Evolutionary conservation across 225 moss, liverwort and hornwort genomes (phyloP).

Genomic region (Pleurozium schreberi): DNA sequence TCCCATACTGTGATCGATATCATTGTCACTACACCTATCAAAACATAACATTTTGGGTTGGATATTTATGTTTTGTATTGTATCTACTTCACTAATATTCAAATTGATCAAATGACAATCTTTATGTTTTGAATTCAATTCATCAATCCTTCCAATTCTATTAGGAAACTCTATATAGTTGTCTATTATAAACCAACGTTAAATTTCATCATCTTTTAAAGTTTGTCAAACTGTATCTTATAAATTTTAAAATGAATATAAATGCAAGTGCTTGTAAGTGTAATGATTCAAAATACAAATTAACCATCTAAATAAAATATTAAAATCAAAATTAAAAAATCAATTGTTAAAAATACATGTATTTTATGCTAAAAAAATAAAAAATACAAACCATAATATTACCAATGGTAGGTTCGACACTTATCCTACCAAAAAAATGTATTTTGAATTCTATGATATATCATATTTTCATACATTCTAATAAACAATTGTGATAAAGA

Average conservation of each 20-base stretch:
- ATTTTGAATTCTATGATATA: neutral
- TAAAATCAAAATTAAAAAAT: neutral
- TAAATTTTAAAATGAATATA: neutral
- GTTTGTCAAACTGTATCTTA: neutral
- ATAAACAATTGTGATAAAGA: neutral
- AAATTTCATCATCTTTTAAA: neutral
- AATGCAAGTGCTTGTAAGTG: neutral
- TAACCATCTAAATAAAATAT: neutral
- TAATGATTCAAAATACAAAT: neutral
- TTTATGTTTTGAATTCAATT: neutral
- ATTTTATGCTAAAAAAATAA: neutral
- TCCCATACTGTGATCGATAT: neutral
- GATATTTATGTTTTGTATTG: neutral
- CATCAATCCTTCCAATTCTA: neutral
- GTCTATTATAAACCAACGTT: neutral
- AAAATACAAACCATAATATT: neutral
- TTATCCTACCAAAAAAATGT: neutral
- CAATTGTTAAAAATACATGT: neutral
- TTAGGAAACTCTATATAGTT: neutral
- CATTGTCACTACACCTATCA: neutral
- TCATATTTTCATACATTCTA: neutral
- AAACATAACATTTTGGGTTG: neutral
- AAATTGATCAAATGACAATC: neutral
- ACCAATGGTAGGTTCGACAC: neutral
- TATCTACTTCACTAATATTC: neutral